Conservation (phyloP, 352 stramenopile species). For the Globisporangium barbulae region DNA sequence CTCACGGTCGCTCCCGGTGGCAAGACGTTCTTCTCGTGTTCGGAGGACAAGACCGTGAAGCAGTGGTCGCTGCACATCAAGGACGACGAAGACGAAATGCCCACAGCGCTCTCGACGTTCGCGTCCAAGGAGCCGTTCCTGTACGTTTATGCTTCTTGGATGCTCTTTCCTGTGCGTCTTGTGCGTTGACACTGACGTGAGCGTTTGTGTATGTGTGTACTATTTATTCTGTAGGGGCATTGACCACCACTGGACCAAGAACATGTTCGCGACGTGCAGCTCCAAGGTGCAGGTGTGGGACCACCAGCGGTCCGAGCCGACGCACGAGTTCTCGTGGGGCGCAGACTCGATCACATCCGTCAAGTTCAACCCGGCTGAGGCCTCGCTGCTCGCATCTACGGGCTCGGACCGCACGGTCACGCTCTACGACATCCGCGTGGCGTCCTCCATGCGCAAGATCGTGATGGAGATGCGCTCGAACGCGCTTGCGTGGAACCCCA, state of each 20-base stretch:
- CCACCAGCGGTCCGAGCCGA: conserved; percentile 88
- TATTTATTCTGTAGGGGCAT: conserved; percentile 89
- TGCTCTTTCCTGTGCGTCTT: not conserved
- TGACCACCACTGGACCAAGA: conserved; percentile 96
- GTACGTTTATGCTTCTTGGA: conserved; percentile 30
- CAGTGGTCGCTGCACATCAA: conserved; percentile 81
- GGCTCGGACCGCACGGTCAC: conserved; percentile 91
- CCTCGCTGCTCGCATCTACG: conserved; percentile 93
- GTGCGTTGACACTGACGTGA: conserved; percentile 2
- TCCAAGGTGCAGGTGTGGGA: conserved; percentile 97
- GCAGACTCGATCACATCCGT: conserved; percentile 95
- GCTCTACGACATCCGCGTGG: conserved; percentile 92
- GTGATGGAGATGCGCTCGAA: conserved; percentile 96
- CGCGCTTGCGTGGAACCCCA: conserved; percentile 98
- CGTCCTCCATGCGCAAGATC: conserved; percentile 96
- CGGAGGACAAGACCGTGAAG: conserved; percentile 95
- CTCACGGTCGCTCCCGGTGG: conserved; percentile 80
- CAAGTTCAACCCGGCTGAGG: conserved; percentile 96
- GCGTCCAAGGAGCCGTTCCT: conserved; percentile 84
- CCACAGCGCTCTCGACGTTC: conserved; percentile 66
- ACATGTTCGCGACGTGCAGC: conserved; percentile 90
- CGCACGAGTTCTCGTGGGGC: conserved; percentile 92
- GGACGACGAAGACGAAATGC: conserved; percentile 69
- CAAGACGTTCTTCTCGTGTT: conserved; percentile 91
- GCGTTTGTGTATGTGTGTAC: conserved; percentile 8